Base-by-base conservation (phyloP, 75 land plant species). In the Isoetes taiwanensis region DNA sequence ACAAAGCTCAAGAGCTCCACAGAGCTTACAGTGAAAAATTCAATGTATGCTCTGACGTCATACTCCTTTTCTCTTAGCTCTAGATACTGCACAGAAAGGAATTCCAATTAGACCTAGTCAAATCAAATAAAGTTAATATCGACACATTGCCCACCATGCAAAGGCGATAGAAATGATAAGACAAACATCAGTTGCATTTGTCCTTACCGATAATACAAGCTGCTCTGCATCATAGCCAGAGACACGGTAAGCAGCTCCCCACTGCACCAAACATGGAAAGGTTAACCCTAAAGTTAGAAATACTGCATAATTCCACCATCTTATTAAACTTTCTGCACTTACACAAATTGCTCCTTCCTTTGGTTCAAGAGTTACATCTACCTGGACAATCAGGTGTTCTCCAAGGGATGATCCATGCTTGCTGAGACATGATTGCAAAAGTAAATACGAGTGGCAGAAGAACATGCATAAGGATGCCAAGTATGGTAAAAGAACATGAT, bases 11-110 rank as follows among this genome's bases (percentile, higher is more conserved):
- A 21, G 5, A 28, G 28, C 34, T 10, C 17, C 26, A 6, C 33
- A 20, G 19, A 34, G 69, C 86, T 77, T 68, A 85, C 96, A 21
- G 91, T 82, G 63, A 58, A 90, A 28, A 90, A 75, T 35, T 90
- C 96, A 27, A 85, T 38, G 58, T 75, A 85, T 24, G 73, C 76
- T 62, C 83, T 80, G 59, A 58, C 28, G 62, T 90, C 96, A 67
- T 90, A 90, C 64, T 85, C 83, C 52, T 82, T 80, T 66, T 90
- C 96, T 60, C 96, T 75, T 25, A 90, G 76, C 74, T 85, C 86
- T 48, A 90, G 62, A 75, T 85, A 57, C 96, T 90, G 78, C 59
- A 71, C 8, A 17, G 19, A 26, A 43, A 24, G 43, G 28, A 21
- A 46, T 46, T 8, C 12, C 53, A 35, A 5, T 35, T 25, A 12